Evolutionary conservation across 108 stramenopile genomes (phyloP).

Genomic region (Conticribra guillardii): DNA sequence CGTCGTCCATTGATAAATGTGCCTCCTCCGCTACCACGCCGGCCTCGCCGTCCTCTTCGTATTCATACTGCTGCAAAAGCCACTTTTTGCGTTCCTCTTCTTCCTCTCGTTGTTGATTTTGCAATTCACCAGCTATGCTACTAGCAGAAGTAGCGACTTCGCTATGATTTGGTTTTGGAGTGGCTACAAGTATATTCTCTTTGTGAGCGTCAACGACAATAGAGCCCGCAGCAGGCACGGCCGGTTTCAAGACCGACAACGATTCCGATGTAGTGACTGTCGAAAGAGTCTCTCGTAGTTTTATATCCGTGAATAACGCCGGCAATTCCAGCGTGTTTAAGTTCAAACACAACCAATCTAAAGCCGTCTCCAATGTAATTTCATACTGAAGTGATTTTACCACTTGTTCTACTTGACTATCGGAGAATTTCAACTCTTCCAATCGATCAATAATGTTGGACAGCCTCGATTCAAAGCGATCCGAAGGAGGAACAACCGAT

Average conservation of each 20-base stretch:
- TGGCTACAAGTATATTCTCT: background rate
- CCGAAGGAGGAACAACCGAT: background rate
- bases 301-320: slow-evolving; percentile 54
- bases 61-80: slow-evolving; percentile 62
- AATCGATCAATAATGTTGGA: slow-evolving; percentile 40
- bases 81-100: slow-evolving; percentile 40
- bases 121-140: too few species aligned
- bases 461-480: slow-evolving; percentile 24
- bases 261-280: background rate
- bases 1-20: slow-evolving; percentile 7
- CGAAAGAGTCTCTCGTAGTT: background rate
- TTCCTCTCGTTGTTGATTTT: background rate
- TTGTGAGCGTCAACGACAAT: background rate
- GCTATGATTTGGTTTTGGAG: background rate
- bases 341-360: slow-evolving; percentile 81
- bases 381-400: slow-evolving; percentile 43
- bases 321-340: slow-evolving; percentile 58
- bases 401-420: slow-evolving; percentile 41
- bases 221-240: background rate
- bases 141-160: background rate
- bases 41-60: slow-evolving; percentile 51
- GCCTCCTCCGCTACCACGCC: slow-evolving; percentile 13
- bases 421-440: slow-evolving; percentile 41
- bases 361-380: slow-evolving; percentile 57
- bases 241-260: slow-evolving; percentile 27